Base-by-base conservation (phyloP, 2,329 filamentous ascomycete species). In the Alternaria sp. region DNA sequence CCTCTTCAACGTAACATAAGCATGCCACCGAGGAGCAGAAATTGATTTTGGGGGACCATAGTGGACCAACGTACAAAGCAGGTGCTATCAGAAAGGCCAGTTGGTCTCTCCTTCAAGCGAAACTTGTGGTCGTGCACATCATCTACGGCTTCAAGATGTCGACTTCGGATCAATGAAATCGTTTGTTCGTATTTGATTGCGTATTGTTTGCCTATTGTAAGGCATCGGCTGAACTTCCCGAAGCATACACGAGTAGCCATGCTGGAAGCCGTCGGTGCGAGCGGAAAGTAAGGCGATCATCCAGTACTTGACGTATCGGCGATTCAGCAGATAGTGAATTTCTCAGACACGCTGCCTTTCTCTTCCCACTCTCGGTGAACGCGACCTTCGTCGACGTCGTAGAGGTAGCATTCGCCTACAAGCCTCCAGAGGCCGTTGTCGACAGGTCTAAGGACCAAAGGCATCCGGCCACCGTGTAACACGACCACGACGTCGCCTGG, bases 391-490 rank as follows among this genome's bases (percentile, higher is more conserved):
- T 56, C 50, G 7, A 57, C 38, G 3, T 49, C 57, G 18, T 59
- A 40, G 1, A 63, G 34, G n/a, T 36, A 57, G 32, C 54, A 60
- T 18, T 50, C 52, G 43, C 57, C 60, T 11, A 58, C 41, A 2
- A 65, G 22, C 27, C 28, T 55, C 56, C 51, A 60, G 8, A 48
- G 32, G 6, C 25, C 28, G 2, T 46, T 18, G 3, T 16, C 6
- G 6, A 4, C 16, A 36, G 28, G 14, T 4, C 41, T 12, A 1
- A 54, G 52, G 3, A 54, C 16, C n/a, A 46, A 54, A 3, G 52
- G 52, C 7, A 45, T 2, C 0, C 4, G 6, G 5, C 10, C 3
- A 2, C 52, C 52, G n/a, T 54, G 52, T 10, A 54, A 41, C 8
- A 38, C 41, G 28, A 36, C 52, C 5, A 46, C 41, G 4, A 38